phyloP scores from a whole-genome alignment of 2,329 filamentous ascomycete species.

The Hypomyces perniciosus region DNA sequence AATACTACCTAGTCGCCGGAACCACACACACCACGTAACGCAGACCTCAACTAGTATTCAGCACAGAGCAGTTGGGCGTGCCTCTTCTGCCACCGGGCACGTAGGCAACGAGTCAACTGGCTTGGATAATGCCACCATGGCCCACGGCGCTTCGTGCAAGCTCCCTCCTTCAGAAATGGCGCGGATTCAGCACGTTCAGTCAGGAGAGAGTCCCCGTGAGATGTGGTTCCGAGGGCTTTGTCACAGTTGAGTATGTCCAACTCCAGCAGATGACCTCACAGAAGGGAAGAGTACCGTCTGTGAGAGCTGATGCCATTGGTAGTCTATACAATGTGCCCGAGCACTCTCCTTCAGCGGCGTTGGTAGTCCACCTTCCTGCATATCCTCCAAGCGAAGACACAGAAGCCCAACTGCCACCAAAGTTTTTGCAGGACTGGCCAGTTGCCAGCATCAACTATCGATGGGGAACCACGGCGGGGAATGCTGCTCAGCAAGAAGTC shows the following conservation, averaged over 20 bases:
- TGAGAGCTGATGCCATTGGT: neutral
- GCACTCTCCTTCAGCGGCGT: constrained; percentile 32
- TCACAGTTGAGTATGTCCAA: constrained; percentile 44
- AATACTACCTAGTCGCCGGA: too few relatives aligned
- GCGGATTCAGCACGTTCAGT: too few relatives aligned
- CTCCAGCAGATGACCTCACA: neutral
- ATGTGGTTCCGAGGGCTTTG: constrained; percentile 44
- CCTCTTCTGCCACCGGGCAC: too few relatives aligned
- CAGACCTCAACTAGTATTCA: too few relatives aligned
- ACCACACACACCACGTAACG: too few relatives aligned
- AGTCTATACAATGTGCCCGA: constrained; percentile 45
- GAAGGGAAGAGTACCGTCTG: neutral
- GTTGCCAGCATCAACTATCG: constrained; percentile 55
- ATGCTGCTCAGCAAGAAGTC: constrained; percentile 5
- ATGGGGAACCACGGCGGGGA: constrained; percentile 35
- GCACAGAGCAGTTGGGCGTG: too few relatives aligned
- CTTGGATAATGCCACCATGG: too few relatives aligned
- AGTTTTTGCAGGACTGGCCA: constrained; percentile 37
- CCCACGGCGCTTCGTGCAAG: too few relatives aligned
- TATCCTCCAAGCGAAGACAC: constrained; percentile 29
- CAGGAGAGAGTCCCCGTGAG: constrained; percentile 37
- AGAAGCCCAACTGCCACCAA: constrained; percentile 28
- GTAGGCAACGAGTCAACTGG: too few relatives aligned
- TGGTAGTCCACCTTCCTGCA: constrained; percentile 52
- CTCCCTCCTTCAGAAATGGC: too few relatives aligned